These are phyloP conservation scores for Cladochytrium tenue DNA, from an alignment of 371 early-diverging fungal species.

Conservation along the genomic window DNA sequence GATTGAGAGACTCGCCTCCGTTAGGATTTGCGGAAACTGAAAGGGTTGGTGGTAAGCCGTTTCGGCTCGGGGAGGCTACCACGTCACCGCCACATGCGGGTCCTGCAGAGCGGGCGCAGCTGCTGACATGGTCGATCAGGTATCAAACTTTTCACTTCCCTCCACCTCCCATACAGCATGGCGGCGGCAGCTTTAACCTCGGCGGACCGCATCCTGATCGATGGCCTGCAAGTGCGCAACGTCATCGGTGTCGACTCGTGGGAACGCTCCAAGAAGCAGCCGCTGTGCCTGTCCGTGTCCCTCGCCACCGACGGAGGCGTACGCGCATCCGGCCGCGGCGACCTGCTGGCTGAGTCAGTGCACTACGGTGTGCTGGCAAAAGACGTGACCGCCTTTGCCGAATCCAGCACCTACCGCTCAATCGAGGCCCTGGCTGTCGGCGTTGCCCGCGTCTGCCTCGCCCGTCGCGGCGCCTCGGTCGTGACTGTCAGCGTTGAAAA, in stretches of 20 bases:
- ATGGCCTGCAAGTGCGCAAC: constrained; percentile 77
- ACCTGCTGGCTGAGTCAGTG: constrained; percentile 67
- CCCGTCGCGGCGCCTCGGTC: constrained; percentile 68
- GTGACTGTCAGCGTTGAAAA: constrained; percentile 82
- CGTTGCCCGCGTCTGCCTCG: constrained; percentile 40
- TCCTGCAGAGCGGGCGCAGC: too few species aligned
- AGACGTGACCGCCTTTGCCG: constrained; percentile 73
- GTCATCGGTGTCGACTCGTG: constrained; percentile 89
- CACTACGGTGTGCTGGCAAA: constrained; percentile 83
- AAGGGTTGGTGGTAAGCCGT: too few species aligned
- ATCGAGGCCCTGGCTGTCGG: constrained; percentile 52
- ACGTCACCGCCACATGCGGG: too few species aligned
- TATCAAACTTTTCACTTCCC: too few species aligned
- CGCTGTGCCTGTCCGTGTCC: constrained; percentile 75
- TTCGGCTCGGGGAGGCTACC: too few species aligned
- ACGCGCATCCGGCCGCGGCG: constrained; percentile 62
- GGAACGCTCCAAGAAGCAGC: constrained; percentile 86
- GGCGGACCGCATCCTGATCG: constrained; percentile 77
- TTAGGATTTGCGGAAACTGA: too few species aligned
- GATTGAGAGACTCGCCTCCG: too few species aligned
- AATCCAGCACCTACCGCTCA: constrained; percentile 65
- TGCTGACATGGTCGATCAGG: too few species aligned
- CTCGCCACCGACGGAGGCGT: constrained; percentile 71
- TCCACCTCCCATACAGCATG: too few species aligned
- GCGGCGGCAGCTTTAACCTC: too few species aligned